Base-by-base conservation (phyloP, 176 grass and related monocot genomes). In the Thalia dealbata region DNA sequence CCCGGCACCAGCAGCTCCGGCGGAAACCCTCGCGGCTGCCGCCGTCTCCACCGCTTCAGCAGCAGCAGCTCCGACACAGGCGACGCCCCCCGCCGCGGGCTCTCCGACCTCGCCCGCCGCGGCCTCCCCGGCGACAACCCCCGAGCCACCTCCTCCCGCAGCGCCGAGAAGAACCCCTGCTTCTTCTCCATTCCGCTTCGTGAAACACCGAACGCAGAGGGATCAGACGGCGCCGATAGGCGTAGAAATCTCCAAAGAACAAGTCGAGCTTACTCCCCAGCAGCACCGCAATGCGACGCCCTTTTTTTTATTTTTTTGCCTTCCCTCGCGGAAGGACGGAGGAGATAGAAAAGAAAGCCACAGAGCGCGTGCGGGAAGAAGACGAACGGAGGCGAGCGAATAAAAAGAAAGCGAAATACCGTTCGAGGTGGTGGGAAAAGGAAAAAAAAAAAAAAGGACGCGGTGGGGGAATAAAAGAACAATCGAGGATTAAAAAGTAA, bases 111-210 rank as follows among this genome's bases (percentile, higher is more conserved):
- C 55, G 73, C 61, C 58, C 73, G 61, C 58, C 73, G 61, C 54
- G 14, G 16, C 38, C 73, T 46, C 55, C n/a, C 73, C 23, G 73
- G 73, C 14, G 73, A 61, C 23, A 75, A 41, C 73, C 73, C 73
- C n/a, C 73, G 56, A 11, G 14, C 23, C 22, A 75, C 24, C 35
- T 75, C 73, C 73, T 46, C 73, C 23, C 58, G n/a, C 56, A 75
- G 73, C 38, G 41, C 73, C 56, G 73, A 75, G 22, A 75, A 63
- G 58, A 75, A 63, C 38, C 73, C 73, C 10, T 63, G 73, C 73
- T 75, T 75, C 73, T 46, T 75, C 35, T 75, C 73, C 73, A 75
- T 75, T 11, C 32, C 7, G n/a, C n/a, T 58, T 46, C 42, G 6
- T 41, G 8, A 64, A 72, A 28, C 46, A 41, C 18, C 24, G 45